A percentile compares a stretch with the other conserved stretches of the same genome.
Conservation (phyloP, 805 yeast genomes). For the Metschnikowia dekortorum region DNA sequence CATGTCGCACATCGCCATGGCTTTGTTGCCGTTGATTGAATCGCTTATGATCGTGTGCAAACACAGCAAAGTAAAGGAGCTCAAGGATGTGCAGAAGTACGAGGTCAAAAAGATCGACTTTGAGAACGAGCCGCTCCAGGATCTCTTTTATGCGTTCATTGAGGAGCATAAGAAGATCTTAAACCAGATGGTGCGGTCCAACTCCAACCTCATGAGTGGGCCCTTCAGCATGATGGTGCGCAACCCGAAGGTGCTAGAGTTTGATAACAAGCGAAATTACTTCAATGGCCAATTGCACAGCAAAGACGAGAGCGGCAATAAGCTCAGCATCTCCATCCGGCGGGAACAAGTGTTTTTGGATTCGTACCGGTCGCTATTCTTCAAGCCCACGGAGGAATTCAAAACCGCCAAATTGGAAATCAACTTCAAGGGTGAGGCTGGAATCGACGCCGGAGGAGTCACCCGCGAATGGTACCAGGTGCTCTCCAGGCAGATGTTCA, state of each 20-base stretch:
- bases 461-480: constrained; percentile 98
- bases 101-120: constrained; percentile 65
- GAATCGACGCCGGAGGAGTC: constrained; percentile 98
- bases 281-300: constrained; percentile 71
- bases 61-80: constrained; percentile 62
- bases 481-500: constrained; percentile 88
- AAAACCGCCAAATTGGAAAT: constrained; percentile 70
- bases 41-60: constrained; percentile 95
- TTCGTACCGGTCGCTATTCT: constrained; percentile 77
- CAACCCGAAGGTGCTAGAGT: constrained; percentile 85
- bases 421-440: constrained; percentile 88
- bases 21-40: constrained; percentile 81
- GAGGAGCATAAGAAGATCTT: constrained; percentile 82
- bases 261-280: constrained; percentile 87
- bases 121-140: constrained; percentile 69
- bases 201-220: constrained; percentile 92
- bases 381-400: constrained; percentile 70
- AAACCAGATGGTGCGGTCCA: constrained; percentile 86
- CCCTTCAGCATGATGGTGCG: constrained; percentile 86
- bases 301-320: constrained; percentile 38
- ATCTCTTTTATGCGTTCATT: constrained; percentile 78
- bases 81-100: constrained; percentile 52
- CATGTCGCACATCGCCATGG: constrained; percentile 59
- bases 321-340: constrained; percentile 64
- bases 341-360: constrained; percentile 91